These are phyloP conservation scores for Chrysoporthe puriensis DNA, from an alignment of 2,329 filamentous ascomycete species.

Conservation along the genomic window DNA sequence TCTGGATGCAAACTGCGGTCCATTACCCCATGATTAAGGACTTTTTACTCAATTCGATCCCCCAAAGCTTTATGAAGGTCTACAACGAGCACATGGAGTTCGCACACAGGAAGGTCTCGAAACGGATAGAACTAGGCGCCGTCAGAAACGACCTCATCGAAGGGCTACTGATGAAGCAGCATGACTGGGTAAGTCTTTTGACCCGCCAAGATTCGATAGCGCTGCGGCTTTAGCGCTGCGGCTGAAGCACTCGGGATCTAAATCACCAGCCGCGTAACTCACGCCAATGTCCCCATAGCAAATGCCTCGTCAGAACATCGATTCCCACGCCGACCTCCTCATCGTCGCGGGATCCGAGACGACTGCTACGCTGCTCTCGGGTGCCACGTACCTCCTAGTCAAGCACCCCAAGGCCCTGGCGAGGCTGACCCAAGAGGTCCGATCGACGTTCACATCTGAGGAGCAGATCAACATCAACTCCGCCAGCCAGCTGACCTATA, in stretches of 20 bases:
- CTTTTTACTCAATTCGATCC: not conserved
- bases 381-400: constrained; percentile 36
- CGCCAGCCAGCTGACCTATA: constrained; percentile 39
- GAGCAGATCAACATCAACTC: constrained; percentile 43
- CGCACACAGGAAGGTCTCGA: constrained; percentile 13
- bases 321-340: constrained; percentile 19
- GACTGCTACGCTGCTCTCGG: constrained; percentile 31
- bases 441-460: constrained; percentile 39
- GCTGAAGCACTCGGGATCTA: no score
- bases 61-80: not conserved
- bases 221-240: no score
- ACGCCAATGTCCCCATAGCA: not conserved
- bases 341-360: constrained; percentile 33
- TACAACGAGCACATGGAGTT: not conserved
- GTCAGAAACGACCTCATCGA: constrained; percentile 34
- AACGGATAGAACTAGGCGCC: constrained; percentile 27
- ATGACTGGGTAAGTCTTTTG: constrained; percentile 21
- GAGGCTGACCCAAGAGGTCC: constrained; percentile 43
- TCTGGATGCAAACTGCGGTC: constrained; percentile 9
- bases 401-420: constrained; percentile 37
- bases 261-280: not conserved
- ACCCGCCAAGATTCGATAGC: not conserved
- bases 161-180: constrained; percentile 32
- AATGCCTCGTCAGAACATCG: constrained; percentile 11
- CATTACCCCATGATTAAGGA: constrained; percentile 12